Conservation (phyloP, 306 rosid species). For the Vigna trinervia region DNA sequence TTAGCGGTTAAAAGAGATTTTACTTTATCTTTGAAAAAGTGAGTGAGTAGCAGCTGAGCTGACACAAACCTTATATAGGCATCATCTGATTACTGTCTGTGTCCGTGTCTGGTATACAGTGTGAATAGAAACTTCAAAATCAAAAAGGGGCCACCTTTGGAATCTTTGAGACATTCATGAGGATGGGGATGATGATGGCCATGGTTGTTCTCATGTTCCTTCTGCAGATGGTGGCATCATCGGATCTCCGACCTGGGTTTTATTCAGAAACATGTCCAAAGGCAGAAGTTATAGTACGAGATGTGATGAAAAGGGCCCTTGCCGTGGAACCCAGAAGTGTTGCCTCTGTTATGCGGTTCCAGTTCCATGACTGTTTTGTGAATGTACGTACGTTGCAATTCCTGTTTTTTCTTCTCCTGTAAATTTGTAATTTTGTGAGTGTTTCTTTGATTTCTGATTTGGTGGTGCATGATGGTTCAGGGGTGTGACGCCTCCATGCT, state of each 20-base stretch:
- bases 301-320: conserved; percentile 69
- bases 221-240: conserved; percentile 35
- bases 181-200: background rate
- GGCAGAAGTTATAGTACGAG: conserved; percentile 64
- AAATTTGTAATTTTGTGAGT: background rate
- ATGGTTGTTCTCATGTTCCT: conserved; percentile 40
- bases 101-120: background rate
- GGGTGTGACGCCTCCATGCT: conserved; percentile 94
- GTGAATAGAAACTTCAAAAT: background rate
- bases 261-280: conserved; percentile 66
- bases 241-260: conserved; percentile 60
- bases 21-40: background rate
- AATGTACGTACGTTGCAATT: conserved; percentile 3
- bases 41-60: background rate
- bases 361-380: conserved; percentile 91
- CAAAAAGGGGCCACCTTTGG: background rate
- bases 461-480: conserved; percentile 24
- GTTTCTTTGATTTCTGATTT: background rate
- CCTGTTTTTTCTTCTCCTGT: background rate
- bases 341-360: conserved; percentile 93
- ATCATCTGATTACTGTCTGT: background rate
- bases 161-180: background rate
- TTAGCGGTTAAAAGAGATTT: too few species aligned
- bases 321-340: conserved; percentile 70
- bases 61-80: background rate